Evolutionary conservation across 108 stramenopile species (phyloP), one percentile per base, ranked within the genome.

Genomic region (Skeletonema grethae): DNA sequence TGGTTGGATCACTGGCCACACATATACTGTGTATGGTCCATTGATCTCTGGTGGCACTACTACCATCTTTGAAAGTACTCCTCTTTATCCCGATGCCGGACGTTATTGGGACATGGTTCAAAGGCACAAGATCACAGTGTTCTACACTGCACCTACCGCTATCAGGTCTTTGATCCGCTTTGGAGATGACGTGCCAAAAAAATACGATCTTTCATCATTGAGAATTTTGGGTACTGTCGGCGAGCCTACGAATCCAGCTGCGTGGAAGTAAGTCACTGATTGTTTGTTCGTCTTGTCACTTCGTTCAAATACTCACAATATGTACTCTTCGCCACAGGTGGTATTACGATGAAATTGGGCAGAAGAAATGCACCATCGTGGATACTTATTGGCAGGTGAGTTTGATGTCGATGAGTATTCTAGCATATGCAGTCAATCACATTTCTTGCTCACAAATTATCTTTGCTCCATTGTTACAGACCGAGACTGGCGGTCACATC

Each of bases 131-230:
- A 82, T 94, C 34, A 80, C 84, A 9, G 53, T 90, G 50, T 94
- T 96, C 74, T 96, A 96, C 86, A 96, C 95, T 0, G 95, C 95
- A 2, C 95, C 95, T 1, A 96, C 95, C 16, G 95, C 95, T 61
- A 93, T 96, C 48, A 86, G 95, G 6, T 85, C 89, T 32, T 83
- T 96, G 57, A 94, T 96, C 84, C 41, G 92, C 15, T 93, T 79
- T 76, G 91, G 91, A 48, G 80, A 89, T 41, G 93, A 85, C 9
- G 62, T 69, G 6, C 87, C 90, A 5, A 83, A 84, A 56, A 85
- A 85, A 69, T 93, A 93, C 72, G 93, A 95, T 64, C 76, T 89
- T 29, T 89, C 89, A 41, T 84, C 86, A 58, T 77, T 96, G 59
- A 64, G 91, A 43, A 61, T 92, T 31, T 77, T 96, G 43, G 95